Conservation (phyloP, 768 basidiomycete species). For the Pisolithus orientalis region DNA sequence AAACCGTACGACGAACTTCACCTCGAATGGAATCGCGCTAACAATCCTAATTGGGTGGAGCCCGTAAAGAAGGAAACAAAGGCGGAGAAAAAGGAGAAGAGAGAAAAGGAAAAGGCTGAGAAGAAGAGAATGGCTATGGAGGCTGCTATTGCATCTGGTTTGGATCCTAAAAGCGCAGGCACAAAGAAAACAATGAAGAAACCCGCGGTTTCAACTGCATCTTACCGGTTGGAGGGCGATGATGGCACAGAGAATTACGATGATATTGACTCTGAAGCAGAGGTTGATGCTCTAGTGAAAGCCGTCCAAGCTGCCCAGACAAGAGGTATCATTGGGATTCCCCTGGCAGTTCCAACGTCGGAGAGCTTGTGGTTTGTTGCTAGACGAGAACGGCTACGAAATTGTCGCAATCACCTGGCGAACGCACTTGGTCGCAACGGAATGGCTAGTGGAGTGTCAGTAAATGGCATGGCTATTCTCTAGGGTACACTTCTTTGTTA, state of each 20-base stretch:
- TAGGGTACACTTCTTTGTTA: background rate
- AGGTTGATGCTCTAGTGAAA: slow-evolving; percentile 67
- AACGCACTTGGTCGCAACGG: slow-evolving; percentile 39
- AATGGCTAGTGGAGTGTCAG: slow-evolving; percentile 11
- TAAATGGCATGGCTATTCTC: slow-evolving; percentile 2
- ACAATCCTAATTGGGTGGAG: slow-evolving; percentile 85
- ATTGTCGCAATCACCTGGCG: slow-evolving; percentile 52
- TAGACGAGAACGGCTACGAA: slow-evolving; percentile 56
- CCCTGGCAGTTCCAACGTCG: slow-evolving; percentile 68
- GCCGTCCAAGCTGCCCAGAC: slow-evolving; percentile 52
- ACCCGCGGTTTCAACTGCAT: slow-evolving; percentile 44
- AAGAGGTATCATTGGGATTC: slow-evolving; percentile 54
- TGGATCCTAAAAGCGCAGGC: slow-evolving; percentile 36
- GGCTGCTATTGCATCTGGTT: slow-evolving; percentile 59
- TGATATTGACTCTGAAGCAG: slow-evolving; percentile 79
- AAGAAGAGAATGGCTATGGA: slow-evolving; percentile 71
- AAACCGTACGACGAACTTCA: slow-evolving; percentile 80
- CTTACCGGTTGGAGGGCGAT: slow-evolving; percentile 48
- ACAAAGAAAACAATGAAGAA: slow-evolving; percentile 66
- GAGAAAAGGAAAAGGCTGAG: slow-evolving; percentile 74
- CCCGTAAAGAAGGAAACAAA: slow-evolving; percentile 84
- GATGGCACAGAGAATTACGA: slow-evolving; percentile 67
- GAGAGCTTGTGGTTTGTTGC: slow-evolving; percentile 79
- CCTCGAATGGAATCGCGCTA: slow-evolving; percentile 84
- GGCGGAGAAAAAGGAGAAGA: slow-evolving; percentile 81